Evolutionary conservation across 2,329 filamentous ascomycete genomes (phyloP), one percentile per base, ranked within the genome.

Genomic region (Apiospora kogelbergensis): DNA sequence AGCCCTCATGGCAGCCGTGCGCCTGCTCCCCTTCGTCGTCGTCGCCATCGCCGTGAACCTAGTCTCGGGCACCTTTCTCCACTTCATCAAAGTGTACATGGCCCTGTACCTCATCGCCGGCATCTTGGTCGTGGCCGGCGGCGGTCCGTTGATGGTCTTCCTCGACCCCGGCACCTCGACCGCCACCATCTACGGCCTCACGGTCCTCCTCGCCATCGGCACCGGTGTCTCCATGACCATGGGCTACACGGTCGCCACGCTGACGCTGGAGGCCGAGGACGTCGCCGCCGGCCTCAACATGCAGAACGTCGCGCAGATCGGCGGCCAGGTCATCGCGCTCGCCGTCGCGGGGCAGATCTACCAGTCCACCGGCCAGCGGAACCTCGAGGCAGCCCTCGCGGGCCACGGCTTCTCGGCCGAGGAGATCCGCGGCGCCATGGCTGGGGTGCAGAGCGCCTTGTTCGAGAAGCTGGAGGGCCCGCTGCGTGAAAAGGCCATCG

Each of bases 151-250:
- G 13, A 13, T 30, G 20, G 63, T 26, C 63, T 57, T 53, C 17
- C 65, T 71, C 20, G n/a, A 69, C 41, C 42, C 53, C 5, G 3
- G 40, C 9, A 76, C 78, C 1, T 65, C 70, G 13, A 69, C 69
- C 0, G 68, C 66, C 24, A 69, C 71, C 3, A 76, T 81, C 1
- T 81, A 80, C 65, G 80, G 80, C 2, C 81, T 77, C 69, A 74
- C 71, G 2, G 74, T 83, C 15, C 70, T 86, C 3, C 69, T 84
- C 1, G 84, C 80, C 1, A 71, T 81, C 9, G 83, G 84, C 0
- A 75, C 75, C 1, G 83, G 83, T 15, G 72, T 73, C 3, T 79
- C 73, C 53, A 73, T 79, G 3, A 77, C 80, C 63, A 75, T 78
- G 0, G 73, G 74, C 2, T 82, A 80, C 70, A 72, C 79, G 0